Evolutionary conservation across 345 rosid genomes (phyloP).

Genomic region (Ricinus communis): DNA sequence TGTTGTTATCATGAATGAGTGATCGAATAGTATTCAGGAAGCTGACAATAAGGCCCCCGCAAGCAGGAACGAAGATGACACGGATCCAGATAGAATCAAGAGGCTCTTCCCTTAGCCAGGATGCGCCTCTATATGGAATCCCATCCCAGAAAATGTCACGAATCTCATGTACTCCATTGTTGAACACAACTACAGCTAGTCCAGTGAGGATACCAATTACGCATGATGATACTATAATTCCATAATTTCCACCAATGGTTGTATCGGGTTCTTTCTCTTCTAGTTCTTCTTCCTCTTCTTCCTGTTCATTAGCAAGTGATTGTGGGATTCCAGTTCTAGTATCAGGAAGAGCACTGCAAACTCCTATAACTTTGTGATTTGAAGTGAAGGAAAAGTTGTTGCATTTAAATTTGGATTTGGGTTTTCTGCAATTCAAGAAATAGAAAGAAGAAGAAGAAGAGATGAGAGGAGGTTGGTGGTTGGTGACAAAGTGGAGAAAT

Average conservation of each 20-base stretch:
- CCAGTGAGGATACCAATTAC: slow-evolving; percentile 77
- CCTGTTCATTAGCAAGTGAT: neutral
- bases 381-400: neutral
- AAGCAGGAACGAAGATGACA: slow-evolving; percentile 65
- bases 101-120: slow-evolving; percentile 79
- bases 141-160: slow-evolving; percentile 93
- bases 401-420: neutral
- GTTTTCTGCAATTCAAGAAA: neutral
- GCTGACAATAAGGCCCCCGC: slow-evolving; percentile 73
- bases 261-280: neutral
- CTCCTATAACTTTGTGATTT: neutral
- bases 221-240: slow-evolving; percentile 53
- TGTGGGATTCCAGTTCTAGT: neutral
- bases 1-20: slow-evolving; percentile 11
- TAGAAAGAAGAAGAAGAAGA: neutral
- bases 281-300: neutral
- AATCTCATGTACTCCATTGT: slow-evolving; percentile 64
- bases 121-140: slow-evolving; percentile 77
- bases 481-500: too few relatives aligned
- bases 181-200: slow-evolving; percentile 75
- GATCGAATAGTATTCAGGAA: slow-evolving; percentile 46
- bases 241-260: slow-evolving; percentile 24
- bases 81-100: slow-evolving; percentile 56
- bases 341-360: neutral
- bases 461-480: neutral